A percentile compares a stretch with the other conserved stretches of the same genome.
Evolutionary conservation across 2,329 filamentous ascomycete species (phyloP).

Genomic region (Diaporthe citri): DNA sequence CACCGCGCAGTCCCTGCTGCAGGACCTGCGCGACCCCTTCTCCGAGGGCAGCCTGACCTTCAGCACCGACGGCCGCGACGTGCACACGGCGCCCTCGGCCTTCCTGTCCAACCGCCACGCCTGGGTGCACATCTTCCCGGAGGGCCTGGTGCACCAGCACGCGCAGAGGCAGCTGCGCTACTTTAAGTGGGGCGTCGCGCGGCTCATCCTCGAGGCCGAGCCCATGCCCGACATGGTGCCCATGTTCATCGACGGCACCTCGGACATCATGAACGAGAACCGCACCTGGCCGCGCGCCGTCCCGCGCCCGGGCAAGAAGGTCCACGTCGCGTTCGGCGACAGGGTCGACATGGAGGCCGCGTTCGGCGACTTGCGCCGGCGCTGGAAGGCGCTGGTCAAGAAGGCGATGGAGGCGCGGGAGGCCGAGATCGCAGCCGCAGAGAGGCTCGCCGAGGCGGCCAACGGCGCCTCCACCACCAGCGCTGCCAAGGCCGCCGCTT

Average conservation of each 20-base stretch:
- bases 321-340: slow-evolving; percentile 84
- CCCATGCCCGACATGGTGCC: slow-evolving; percentile 90
- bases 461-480: background rate
- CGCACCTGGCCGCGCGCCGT: slow-evolving; percentile 84
- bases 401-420: slow-evolving; percentile 62
- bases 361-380: slow-evolving; percentile 81
- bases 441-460: slow-evolving; percentile 12
- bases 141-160: slow-evolving; percentile 93
- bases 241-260: slow-evolving; percentile 93
- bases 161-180: slow-evolving; percentile 85
- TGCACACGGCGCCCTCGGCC: slow-evolving; percentile 77
- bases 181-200: slow-evolving; percentile 97
- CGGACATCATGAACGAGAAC: slow-evolving; percentile 89
- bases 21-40: slow-evolving; percentile 61
- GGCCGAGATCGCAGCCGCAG: slow-evolving; percentile 44
- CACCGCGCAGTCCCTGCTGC: slow-evolving; percentile 40
- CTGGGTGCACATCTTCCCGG: slow-evolving; percentile 97
- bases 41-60: slow-evolving; percentile 63
- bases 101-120: slow-evolving; percentile 77
- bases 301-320: slow-evolving; percentile 78
- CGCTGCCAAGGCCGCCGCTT: slow-evolving; percentile 17
- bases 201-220: slow-evolving; percentile 90
- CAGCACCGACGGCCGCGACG: slow-evolving; percentile 75
- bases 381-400: slow-evolving; percentile 78
- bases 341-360: slow-evolving; percentile 77